Conservation (phyloP, 2,329 filamentous ascomycete species). For the Cladobotryum protrusum region DNA sequence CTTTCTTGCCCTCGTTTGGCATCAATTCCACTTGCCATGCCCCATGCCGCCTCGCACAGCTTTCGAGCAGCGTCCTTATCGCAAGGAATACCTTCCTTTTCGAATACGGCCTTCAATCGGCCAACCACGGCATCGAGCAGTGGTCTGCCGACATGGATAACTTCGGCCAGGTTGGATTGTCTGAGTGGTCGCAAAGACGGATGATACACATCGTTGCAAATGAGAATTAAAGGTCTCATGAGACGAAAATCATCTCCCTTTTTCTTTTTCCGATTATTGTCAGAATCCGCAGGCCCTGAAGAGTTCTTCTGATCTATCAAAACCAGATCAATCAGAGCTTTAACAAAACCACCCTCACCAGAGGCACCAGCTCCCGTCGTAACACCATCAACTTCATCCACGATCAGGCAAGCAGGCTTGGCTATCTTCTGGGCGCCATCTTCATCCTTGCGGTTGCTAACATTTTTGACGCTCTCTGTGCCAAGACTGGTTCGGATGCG, state of each 20-base stretch:
- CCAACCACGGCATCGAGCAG: slow-evolving; percentile 77
- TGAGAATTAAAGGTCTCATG: slow-evolving; percentile 81
- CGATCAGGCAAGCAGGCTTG: slow-evolving; percentile 84
- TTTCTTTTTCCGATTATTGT: slow-evolving; percentile 47
- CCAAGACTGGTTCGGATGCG: slow-evolving; percentile 86
- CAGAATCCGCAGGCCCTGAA: slow-evolving; percentile 20
- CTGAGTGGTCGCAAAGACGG: slow-evolving; percentile 78
- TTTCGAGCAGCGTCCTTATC: slow-evolving; percentile 85
- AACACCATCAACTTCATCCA: slow-evolving; percentile 95
- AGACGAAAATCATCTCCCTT: slow-evolving; percentile 84
- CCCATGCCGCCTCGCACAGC: slow-evolving; percentile 78
- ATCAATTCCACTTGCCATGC: slow-evolving; percentile 66
- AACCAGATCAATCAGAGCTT: slow-evolving; percentile 86
- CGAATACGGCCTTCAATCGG: slow-evolving; percentile 76
- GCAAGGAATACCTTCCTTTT: slow-evolving; percentile 80
- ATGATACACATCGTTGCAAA: slow-evolving; percentile 97
- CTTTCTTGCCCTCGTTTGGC: slow-evolving; percentile 61
- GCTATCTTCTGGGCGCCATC: slow-evolving; percentile 60
- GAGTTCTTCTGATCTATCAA: slow-evolving; percentile 76
- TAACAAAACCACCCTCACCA: slow-evolving; percentile 91
- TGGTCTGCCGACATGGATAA: slow-evolving; percentile 87
- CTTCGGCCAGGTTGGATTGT: slow-evolving; percentile 78
- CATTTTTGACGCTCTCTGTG: slow-evolving; percentile 84
- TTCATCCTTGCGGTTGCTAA: slow-evolving; percentile 54
- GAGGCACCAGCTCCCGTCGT: slow-evolving; percentile 70